Evolutionary conservation across 768 basidiomycete genomes (phyloP).

Genomic region (Sporobolomyces phaffii): DNA sequence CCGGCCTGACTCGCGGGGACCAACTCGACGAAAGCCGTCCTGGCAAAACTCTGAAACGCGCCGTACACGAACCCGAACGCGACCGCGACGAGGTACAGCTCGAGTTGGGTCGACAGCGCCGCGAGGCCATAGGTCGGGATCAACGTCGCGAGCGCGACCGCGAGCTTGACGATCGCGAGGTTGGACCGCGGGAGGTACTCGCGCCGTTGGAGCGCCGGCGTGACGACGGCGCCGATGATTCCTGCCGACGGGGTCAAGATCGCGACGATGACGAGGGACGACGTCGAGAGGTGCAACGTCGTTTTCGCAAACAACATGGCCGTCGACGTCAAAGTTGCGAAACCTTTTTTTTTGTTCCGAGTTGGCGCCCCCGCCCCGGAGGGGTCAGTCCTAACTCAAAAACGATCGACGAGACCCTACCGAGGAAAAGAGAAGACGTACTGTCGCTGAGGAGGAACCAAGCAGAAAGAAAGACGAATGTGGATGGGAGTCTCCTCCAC

Average conservation of each 20-base stretch:
- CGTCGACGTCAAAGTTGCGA: constrained; percentile 86
- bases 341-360: too few species aligned
- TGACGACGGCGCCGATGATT: constrained; percentile 74
- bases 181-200: constrained; percentile 58
- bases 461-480: constrained; percentile 81
- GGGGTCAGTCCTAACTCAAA: too few species aligned
- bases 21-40: constrained; percentile 79
- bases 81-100: constrained; percentile 77
- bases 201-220: constrained; percentile 66
- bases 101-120: constrained; percentile 67
- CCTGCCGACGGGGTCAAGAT: constrained; percentile 57
- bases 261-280: constrained; percentile 52
- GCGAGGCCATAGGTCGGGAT: constrained; percentile 59
- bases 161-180: constrained; percentile 58
- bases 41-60: constrained; percentile 82
- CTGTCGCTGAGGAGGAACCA: constrained; percentile 95
- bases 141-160: constrained; percentile 66
- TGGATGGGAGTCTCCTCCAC: constrained; percentile 67
- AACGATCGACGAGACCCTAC: too few species aligned
- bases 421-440: constrained; percentile 44
- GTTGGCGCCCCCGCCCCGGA: too few species aligned
- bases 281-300: constrained; percentile 68
- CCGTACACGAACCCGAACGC: constrained; percentile 79
- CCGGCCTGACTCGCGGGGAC: constrained; percentile 84
- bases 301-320: constrained; percentile 91